Base-by-base conservation (phyloP, 768 basidiomycete species). In the Pisolithus orientalis region DNA sequence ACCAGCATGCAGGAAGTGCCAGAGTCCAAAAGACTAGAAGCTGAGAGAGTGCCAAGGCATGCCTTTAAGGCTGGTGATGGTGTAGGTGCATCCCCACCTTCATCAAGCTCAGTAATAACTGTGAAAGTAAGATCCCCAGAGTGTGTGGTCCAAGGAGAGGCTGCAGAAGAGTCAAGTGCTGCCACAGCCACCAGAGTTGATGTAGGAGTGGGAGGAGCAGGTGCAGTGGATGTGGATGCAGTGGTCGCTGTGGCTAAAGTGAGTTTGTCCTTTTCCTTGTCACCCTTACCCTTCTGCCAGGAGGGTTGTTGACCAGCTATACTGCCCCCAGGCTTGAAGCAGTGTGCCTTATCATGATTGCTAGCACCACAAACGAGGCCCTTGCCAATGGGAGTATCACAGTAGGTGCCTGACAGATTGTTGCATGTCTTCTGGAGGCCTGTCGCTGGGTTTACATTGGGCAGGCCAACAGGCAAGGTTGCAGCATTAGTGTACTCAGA, bases 221-320 rank as follows among this genome's bases (percentile, higher is more conserved):
- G 21, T 21, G 21, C 21, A 21, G 21, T 21, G 21, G 21, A 2
- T 21, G 21, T 21, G 21, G 21, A 21, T 2, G 21, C 21, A 21
- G 21, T 21, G 21, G 21, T 21, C 39, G 10, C 13, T 5, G 17
- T 3, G 38, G 13, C 38, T 3, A 5, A 39, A 13, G 6, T 13
- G 7, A 17, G 17, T 6, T 5, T 17, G 17, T 13, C 13, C 5
- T 6, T 39, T 6, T 17, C 38, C 13, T 7, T 7, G 6, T 39
- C 5, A 1, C 38, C 38, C 38, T 39, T 45, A 9, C 45, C 27
- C 4, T 21, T 24, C 14, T 17, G 28, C 11, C 24, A 27, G 13
- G 3, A 40, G n/a, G 49, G 50, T 14, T 21, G 47, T 37, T 53
- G 52, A 7, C 52, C 47, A 21, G 38, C 53, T 47, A 53, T 53